Evolutionary conservation across 2,329 filamentous ascomycete genomes (phyloP), one percentile per base, ranked within the genome.

Genomic region (Colletotrichum sp.): DNA sequence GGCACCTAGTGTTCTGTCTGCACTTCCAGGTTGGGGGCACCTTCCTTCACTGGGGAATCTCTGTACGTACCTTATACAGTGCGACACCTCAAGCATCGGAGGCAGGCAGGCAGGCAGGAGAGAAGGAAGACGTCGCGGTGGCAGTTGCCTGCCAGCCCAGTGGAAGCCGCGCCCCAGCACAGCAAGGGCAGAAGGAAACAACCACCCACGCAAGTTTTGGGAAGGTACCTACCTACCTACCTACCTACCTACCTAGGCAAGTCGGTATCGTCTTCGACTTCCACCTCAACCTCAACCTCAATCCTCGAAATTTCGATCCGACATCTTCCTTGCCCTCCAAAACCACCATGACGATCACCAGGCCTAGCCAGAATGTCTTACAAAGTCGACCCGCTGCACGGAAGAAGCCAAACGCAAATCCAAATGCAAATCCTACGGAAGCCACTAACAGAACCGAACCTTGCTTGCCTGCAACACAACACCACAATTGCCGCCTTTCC

Each of bases 361-460:
- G 19, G 55, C 66, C 59, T 25, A 34, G 52, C 52, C 48, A 60
- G 66, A 68, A 60, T 59, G 52, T 68, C 57, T 68, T 59, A 68
- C 52, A 52, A 68, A 44, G 30, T 19, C 36, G 66, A 57, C 32
- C 66, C 32, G 52, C 66, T 60, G 66, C 66, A 60, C 28, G 36
- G 66, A 68, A 68, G 32, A 68, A 68, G 66, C 15, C 66, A 68
- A 68, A 59, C 39, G 66, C 32, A 68, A 68, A 55, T 48, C 66
- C 44, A 52, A 52, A 52, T 52, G 44, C 44, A 52, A 52, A 52
- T 52, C 44, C 44, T 52, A 22, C 44, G n/a, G 44, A 52, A 52
- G 44, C 44, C 44, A 52, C 44, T 52, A 52, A 52, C 44, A 22
- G 44, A 52, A 52, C n/a, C 44, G 11, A 52, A 52, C 44, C 44